Evolutionary conservation across 73 alveolate genomes (phyloP).

Genomic region (Paramecium caudatum): DNA sequence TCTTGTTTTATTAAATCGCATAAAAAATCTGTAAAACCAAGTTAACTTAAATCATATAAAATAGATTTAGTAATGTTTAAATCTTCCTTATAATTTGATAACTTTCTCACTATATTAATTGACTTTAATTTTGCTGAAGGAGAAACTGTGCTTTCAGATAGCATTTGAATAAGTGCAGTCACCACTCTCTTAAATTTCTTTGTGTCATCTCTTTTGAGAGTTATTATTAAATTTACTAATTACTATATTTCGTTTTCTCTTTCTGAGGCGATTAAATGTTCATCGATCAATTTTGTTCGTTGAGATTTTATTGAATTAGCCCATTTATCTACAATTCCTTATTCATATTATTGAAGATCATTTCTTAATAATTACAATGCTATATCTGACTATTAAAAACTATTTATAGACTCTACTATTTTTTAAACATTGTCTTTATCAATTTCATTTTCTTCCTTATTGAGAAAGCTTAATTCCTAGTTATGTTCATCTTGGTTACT

Average conservation of each 20-base stretch:
- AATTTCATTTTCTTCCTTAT: not conserved
- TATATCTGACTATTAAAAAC: not conserved
- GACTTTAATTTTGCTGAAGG: conserved; percentile 60
- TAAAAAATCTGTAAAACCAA: conserved; percentile 71
- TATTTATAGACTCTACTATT: not conserved
- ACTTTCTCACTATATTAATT: conserved; percentile 69
- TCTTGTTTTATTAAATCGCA: conserved; percentile 72
- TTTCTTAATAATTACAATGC: not conserved
- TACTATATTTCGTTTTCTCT: conserved; percentile 62
- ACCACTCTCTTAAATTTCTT: conserved; percentile 51
- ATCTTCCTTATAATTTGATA: conserved; percentile 75
- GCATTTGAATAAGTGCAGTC: conserved; percentile 45
- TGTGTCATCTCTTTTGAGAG: conserved; percentile 49
- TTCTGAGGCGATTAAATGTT: conserved; percentile 36
- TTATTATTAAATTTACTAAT: conserved; percentile 50
- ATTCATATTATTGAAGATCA: conserved; percentile 1
- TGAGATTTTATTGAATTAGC: not conserved
- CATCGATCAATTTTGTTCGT: conserved; percentile 38
- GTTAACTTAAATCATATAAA: conserved; percentile 65
- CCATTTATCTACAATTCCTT: conserved; percentile 28
- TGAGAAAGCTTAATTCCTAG: not conserved
- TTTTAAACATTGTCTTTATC: not conserved
- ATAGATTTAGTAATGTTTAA: conserved; percentile 53
- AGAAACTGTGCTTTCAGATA: conserved; percentile 27
- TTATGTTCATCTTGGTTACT: conserved; percentile 35